Base-by-base conservation (phyloP, 192 early-diverging fungal species). In the Backusella morwellensis region DNA sequence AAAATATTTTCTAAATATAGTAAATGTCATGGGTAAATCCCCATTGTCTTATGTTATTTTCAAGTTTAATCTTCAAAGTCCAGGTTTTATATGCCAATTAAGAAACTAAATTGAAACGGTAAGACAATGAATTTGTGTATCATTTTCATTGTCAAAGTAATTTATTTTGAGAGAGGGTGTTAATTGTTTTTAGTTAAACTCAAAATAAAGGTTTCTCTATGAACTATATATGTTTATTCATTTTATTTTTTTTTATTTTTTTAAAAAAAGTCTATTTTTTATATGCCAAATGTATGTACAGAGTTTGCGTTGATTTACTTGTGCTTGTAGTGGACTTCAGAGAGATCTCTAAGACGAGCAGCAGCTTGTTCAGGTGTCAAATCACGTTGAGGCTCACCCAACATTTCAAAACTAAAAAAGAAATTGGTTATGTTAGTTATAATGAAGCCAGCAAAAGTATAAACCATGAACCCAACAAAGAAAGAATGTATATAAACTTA, bases 321-420 rank as follows among this genome's bases (percentile, higher is more conserved):
- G 52, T 82, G 72, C 72, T 89, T 90, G 75, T 90, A 91, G 68
- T 91, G 90, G 21, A 85, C 79, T 70, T 90, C 82, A 12, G 89
- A 88, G 54, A 87, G 89, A 6, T 82, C 85, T 1, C 89, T 84
- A 74, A 99, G 83, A 23, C 91, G 82, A 15, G 85, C 84, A 34
- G 95, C 95, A 15, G 96, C 96, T 81, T 97, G 93, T 76, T 99
- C 97, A 12, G 97, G 90, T 2, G 97, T 98, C 75, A 99, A 81
- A 80, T 99, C 97, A 47, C 97, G 91, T 84, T 98, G 96, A 6
- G 95, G 89, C 79, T 98, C 94, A 15, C 90, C 97, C 74, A 99
- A 80, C 88, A 99, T 93, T 82, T 99, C 97, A 80, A 94, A 98
- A 6, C 93, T 92, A 78, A 74, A 54, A 9, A 2, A 63, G 7